phyloP scores from a whole-genome alignment of 257 asterid species.

The Gentiana dahurica region DNA sequence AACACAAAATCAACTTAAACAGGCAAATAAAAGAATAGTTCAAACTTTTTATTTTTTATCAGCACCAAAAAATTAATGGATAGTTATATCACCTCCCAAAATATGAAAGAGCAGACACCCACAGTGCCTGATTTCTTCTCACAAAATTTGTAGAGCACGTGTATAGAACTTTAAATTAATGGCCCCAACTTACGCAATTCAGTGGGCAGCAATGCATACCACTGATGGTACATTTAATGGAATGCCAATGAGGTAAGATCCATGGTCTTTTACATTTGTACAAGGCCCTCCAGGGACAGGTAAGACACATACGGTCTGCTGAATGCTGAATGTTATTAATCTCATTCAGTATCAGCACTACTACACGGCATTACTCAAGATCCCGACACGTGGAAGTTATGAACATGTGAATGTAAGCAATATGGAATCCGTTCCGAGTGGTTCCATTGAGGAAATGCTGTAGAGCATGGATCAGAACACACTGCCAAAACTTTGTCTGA shows the following conservation, averaged over 20 bases:
- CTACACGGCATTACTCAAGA: constrained; percentile 89
- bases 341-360: constrained; percentile 99
- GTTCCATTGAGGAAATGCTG: constrained; percentile 36
- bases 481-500: constrained; percentile 85
- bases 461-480: constrained; percentile 61
- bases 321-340: constrained; percentile 97
- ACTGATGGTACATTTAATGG: constrained; percentile 92
- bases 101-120: constrained; percentile 90
- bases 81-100: constrained; percentile 60
- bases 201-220: constrained; percentile 98
- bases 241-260: constrained; percentile 73
- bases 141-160: constrained; percentile 65
- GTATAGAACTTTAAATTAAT: constrained; percentile 56
- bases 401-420: constrained; percentile 55
- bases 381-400: constrained; percentile 95
- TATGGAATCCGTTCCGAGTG: constrained; percentile 56
- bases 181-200: constrained; percentile 94
- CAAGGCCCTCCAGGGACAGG: constrained; percentile 99
- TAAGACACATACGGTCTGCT: constrained; percentile 98
- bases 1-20: too few relatives aligned
- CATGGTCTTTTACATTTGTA: constrained; percentile 97
- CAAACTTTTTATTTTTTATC: too few relatives aligned
- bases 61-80: too few relatives aligned
- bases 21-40: too few relatives aligned
- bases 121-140: constrained; percentile 98